A percentile compares a stretch with the other conserved stretches of the same genome.
These are phyloP conservation scores for Stentor coeruleus DNA, from an alignment of 73 alveolate genomes.

Conservation along the genomic window DNA sequence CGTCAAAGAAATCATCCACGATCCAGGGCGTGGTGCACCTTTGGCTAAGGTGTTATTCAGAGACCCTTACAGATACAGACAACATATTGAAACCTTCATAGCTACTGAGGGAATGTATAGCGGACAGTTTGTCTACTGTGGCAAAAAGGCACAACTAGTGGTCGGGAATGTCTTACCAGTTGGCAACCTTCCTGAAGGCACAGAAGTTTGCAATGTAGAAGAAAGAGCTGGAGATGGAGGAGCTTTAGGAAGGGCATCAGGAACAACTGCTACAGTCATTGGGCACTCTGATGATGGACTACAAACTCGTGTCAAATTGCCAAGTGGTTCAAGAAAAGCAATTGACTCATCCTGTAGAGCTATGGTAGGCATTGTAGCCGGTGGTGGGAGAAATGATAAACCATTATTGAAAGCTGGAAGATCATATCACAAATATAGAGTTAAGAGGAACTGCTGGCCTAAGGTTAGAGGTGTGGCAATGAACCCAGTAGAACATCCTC, in stretches of 20 bases:
- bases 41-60: slow-evolving; percentile 91
- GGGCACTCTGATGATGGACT: slow-evolving; percentile 88
- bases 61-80: slow-evolving; percentile 91
- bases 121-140: slow-evolving; percentile 92
- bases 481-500: slow-evolving; percentile 99
- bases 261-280: slow-evolving; percentile 84
- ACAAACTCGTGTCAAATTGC: slow-evolving; percentile 76
- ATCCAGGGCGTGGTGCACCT: slow-evolving; percentile 97
- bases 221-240: slow-evolving; percentile 93
- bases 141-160: slow-evolving; percentile 80
- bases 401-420: slow-evolving; percentile 94
- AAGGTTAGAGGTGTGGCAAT: slow-evolving; percentile 93
- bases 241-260: slow-evolving; percentile 85
- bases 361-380: slow-evolving; percentile 94
- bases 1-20: slow-evolving; percentile 89
- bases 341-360: slow-evolving; percentile 87
- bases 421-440: slow-evolving; percentile 84
- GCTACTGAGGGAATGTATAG: slow-evolving; percentile 95
- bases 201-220: slow-evolving; percentile 83
- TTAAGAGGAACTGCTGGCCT: slow-evolving; percentile 93
- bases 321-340: slow-evolving; percentile 88
- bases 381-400: slow-evolving; percentile 97
- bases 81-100: slow-evolving; percentile 81
- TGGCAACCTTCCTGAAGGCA: slow-evolving; percentile 92
- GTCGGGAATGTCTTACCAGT: slow-evolving; percentile 95